Conservation (phyloP, 257 asterid species). For the Craterostigma plantagineum region DNA sequence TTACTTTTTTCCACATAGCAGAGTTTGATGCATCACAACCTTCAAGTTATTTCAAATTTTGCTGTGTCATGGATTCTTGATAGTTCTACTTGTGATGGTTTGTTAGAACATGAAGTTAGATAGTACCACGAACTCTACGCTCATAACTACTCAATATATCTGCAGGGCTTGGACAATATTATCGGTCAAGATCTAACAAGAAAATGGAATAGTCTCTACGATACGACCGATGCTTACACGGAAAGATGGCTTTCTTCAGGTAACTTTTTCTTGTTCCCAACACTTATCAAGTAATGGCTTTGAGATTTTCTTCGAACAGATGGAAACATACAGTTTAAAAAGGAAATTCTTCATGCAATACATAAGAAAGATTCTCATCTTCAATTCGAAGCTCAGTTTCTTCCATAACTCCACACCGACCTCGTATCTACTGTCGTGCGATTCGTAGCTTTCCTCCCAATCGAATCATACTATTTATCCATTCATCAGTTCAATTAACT, state of each 20-base stretch:
- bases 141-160: slow-evolving; percentile 5
- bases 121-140: background rate
- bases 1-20: too few relatives aligned
- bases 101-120: too few relatives aligned
- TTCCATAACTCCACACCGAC: too few relatives aligned
- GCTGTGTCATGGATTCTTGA: too few relatives aligned
- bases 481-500: slow-evolving; percentile 6
- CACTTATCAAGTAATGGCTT: too few relatives aligned
- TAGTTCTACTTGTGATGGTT: too few relatives aligned
- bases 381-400: background rate
- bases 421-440: too few relatives aligned
- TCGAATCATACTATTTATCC: background rate
- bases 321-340: background rate
- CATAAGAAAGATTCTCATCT: background rate
- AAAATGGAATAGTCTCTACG: slow-evolving; percentile 53
- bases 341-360: background rate
- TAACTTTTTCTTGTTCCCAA: slow-evolving; percentile 9
- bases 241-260: slow-evolving; percentile 92
- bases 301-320: too few relatives aligned
- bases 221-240: slow-evolving; percentile 58
- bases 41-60: too few relatives aligned
- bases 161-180: slow-evolving; percentile 55
- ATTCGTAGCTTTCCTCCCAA: too few relatives aligned
- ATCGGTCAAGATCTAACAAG: slow-evolving; percentile 39
- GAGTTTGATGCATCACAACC: too few relatives aligned